phyloP scores from a whole-genome alignment of 2,329 filamentous ascomycete species.

The Myriangium duriaei region DNA sequence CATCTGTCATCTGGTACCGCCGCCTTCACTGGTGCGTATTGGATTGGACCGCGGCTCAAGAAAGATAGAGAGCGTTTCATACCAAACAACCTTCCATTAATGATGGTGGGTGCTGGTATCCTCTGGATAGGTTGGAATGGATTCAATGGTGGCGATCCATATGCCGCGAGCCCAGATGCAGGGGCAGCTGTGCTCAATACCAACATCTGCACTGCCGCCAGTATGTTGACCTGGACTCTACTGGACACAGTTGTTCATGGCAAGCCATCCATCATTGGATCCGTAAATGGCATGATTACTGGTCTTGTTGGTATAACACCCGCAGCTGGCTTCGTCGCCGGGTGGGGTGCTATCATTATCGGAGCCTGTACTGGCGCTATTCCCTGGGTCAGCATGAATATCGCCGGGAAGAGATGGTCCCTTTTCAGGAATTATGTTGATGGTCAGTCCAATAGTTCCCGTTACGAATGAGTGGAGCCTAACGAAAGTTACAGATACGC shows the following conservation, averaged over 20 bases:
- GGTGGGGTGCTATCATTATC: constrained; percentile 39
- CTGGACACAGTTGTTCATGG: constrained; percentile 36
- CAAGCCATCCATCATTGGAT: constrained; percentile 39
- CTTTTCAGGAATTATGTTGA: constrained; percentile 47
- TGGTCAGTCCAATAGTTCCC: too few relatives aligned
- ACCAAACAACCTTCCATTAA: constrained; percentile 36
- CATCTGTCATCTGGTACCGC: constrained; percentile 41
- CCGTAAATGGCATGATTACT: constrained; percentile 41
- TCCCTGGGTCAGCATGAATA: constrained; percentile 39
- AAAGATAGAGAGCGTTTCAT: constrained; percentile 32
- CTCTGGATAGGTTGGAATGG: constrained; percentile 43
- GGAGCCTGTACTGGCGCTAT: constrained; percentile 33
- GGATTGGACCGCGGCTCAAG: constrained; percentile 35
- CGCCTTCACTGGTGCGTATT: constrained; percentile 35
- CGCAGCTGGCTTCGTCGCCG: constrained; percentile 38
- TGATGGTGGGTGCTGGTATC: constrained; percentile 37
- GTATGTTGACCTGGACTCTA: constrained; percentile 34
- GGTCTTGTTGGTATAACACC: constrained; percentile 42
- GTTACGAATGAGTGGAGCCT: too few relatives aligned
- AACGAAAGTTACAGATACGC: constrained; percentile 34
- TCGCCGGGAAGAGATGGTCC: constrained; percentile 34
- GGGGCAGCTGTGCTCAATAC: constrained; percentile 41
- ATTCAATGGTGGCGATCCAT: constrained; percentile 43
- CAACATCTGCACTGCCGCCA: constrained; percentile 38
- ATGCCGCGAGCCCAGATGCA: constrained; percentile 37